These are phyloP conservation scores for Simmondsia chinensis DNA, from an alignment of 148 eudicot genomes.

Conservation along the genomic window DNA sequence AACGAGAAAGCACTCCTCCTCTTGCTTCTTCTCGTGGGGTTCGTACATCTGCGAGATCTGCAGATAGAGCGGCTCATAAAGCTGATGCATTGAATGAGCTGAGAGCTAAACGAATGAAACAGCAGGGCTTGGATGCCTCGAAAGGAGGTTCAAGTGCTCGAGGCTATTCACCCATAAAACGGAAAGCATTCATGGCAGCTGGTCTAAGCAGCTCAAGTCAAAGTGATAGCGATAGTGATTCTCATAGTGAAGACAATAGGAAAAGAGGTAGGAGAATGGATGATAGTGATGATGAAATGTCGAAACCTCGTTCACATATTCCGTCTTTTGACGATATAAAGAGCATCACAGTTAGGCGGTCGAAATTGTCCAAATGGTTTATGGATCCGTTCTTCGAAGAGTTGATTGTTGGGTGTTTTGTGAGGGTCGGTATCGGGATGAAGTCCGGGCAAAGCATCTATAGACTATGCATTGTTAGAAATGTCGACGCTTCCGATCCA, in stretches of 20 bases:
- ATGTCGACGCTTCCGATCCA: conserved; percentile 80
- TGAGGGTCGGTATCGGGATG: conserved; percentile 92
- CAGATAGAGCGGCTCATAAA: conserved; percentile 63
- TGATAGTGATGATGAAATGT: conserved; percentile 77
- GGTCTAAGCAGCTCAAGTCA: conserved; percentile 51
- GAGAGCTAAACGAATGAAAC: conserved; percentile 64
- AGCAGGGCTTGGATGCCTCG: conserved; percentile 60
- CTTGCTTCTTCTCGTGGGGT: conserved; percentile 51
- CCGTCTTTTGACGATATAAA: conserved; percentile 72
- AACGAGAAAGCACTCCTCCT: conserved; percentile 52
- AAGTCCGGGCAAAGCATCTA: conserved; percentile 67
- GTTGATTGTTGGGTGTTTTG: conserved; percentile 91
- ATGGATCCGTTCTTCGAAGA: conserved; percentile 99
- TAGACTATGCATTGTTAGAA: conserved; percentile 75
- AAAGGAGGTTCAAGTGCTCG: conserved; percentile 34
- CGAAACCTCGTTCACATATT: conserved; percentile 39
- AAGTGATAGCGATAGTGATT: conserved; percentile 67
- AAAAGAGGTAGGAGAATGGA: conserved; percentile 45
- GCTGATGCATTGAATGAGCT: conserved; percentile 71
- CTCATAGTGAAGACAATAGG: conserved; percentile 62
- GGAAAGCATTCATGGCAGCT: conserved; percentile 39
- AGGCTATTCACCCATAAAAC: conserved; percentile 53
- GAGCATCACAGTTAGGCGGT: conserved; percentile 64
- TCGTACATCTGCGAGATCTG: conserved; percentile 69
- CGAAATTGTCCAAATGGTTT: conserved; percentile 84